Conservation (phyloP, 2,329 filamentous ascomycete genomes). For the Aureobasidium mangrovei region DNA sequence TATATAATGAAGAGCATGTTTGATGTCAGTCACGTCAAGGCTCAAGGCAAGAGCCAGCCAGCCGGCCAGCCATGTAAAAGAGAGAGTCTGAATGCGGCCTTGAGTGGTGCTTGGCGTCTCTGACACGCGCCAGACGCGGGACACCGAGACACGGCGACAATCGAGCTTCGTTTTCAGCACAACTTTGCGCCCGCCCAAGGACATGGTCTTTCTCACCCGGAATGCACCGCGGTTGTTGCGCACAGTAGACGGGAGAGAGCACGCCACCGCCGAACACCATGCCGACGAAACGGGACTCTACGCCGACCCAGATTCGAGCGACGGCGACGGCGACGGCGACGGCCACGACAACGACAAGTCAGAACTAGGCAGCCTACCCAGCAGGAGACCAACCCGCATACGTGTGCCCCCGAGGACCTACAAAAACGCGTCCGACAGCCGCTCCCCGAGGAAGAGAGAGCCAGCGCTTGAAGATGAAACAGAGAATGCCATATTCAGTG, state of each 20-base stretch:
- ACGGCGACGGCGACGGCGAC: background rate
- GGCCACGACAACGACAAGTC: slow-evolving; percentile 2
- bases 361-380: background rate
- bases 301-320: background rate
- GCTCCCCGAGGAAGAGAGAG: background rate
- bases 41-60: too few species aligned
- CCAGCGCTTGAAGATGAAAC: background rate
- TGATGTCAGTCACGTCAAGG: background rate
- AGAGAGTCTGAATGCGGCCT: too few species aligned
- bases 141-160: too few species aligned
- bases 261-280: background rate
- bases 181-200: background rate
- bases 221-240: background rate
- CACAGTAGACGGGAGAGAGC: background rate
- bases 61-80: too few species aligned
- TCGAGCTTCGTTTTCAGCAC: too few species aligned
- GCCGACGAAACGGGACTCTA: background rate
- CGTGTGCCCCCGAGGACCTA: background rate
- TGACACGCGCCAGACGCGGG: too few species aligned
- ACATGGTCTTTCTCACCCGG: background rate
- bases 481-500: background rate
- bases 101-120: too few species aligned
- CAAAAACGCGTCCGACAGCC: background rate
- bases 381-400: background rate
- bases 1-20: background rate